Conservation (phyloP, 202 grass and related monocot species). For the Schoenoplectus tabernaemontani region DNA sequence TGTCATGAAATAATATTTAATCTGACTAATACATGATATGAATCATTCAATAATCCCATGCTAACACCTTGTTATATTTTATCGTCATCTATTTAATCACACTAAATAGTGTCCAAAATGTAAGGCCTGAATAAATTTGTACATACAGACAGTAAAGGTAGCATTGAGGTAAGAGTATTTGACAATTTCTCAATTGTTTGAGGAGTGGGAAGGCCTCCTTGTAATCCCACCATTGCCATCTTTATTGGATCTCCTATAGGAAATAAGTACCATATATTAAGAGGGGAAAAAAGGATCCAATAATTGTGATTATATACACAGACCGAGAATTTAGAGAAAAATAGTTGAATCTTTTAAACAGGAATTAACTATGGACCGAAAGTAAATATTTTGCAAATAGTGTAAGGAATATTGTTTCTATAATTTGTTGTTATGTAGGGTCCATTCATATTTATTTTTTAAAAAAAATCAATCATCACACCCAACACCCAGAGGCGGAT, state of each 20-base stretch:
- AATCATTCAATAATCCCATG: neutral
- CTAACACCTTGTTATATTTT: neutral
- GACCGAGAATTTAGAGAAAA: neutral
- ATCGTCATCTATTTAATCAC: neutral
- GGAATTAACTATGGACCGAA: neutral
- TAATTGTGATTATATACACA: neutral
- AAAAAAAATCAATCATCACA: neutral
- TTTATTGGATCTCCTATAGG: constrained; percentile 75
- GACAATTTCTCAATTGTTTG: constrained; percentile 67
- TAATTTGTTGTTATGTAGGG: neutral
- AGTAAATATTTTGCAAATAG: neutral
- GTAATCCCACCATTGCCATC: constrained; percentile 73
- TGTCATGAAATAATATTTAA: neutral
- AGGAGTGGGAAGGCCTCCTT: constrained; percentile 54
- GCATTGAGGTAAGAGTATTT: constrained; percentile 77
- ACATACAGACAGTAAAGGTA: constrained; percentile 79
- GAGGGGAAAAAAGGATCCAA: neutral
- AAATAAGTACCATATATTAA: neutral
- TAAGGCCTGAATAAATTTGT: neutral
- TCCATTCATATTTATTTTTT: neutral
- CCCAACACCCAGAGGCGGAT: too few species aligned
- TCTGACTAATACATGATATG: neutral
- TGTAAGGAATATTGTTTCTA: neutral
- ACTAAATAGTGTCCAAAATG: neutral
- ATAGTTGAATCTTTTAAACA: neutral